Conservation (phyloP, 495 filamentous ascomycete species). For the Margaritispora aquatica region DNA sequence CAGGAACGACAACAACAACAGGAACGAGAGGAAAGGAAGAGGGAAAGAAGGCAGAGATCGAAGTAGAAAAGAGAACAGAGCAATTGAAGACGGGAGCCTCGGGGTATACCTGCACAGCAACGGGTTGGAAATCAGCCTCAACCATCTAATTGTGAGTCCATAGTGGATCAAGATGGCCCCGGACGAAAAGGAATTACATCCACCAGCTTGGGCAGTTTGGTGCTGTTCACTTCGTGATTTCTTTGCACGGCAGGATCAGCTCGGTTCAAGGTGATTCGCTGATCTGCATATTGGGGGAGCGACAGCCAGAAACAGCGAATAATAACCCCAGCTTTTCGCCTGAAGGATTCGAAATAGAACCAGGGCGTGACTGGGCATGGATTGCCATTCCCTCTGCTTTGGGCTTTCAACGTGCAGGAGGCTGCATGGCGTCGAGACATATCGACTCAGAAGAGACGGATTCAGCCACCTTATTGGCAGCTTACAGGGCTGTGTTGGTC, state of each 20-base stretch:
- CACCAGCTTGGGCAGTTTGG: no score
- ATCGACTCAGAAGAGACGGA: background rate
- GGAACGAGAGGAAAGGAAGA: background rate
- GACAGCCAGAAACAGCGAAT: background rate
- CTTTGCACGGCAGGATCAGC: background rate
- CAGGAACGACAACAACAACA: no score
- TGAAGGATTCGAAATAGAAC: background rate
- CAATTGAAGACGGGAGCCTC: background rate
- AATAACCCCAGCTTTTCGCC: background rate
- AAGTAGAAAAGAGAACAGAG: background rate
- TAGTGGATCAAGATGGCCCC: background rate
- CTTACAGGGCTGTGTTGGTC: background rate
- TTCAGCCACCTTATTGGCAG: background rate
- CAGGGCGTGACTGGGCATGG: background rate
- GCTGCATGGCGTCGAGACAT: background rate
- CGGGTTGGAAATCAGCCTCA: background rate
- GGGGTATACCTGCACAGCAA: background rate
- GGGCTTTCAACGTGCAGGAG: no score
- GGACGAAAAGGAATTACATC: background rate
- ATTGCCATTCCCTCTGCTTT: no score
- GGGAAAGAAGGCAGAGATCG: background rate
- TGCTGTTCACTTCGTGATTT: background rate
- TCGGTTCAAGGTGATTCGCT: background rate
- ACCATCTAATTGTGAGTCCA: no score
- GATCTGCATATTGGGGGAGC: background rate